Evolutionary conservation across 2,329 filamentous ascomycete species (phyloP).

Genomic region (Cercospora zeina): DNA sequence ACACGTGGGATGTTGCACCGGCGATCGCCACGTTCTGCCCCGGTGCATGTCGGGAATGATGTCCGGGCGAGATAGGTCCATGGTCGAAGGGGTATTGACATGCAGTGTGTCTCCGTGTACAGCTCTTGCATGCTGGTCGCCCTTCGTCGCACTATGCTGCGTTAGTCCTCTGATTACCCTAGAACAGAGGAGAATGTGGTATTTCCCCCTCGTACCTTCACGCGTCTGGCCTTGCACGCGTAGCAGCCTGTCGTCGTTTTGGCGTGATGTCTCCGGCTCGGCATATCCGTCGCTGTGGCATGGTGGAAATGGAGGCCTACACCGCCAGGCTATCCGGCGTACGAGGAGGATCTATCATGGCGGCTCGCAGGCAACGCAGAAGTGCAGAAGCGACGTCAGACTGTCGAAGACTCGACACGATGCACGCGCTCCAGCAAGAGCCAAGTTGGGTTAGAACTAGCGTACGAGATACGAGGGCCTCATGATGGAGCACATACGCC

Average conservation of each 20-base stretch:
- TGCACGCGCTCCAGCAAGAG: background rate
- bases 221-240: constrained; percentile 35
- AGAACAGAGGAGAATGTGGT: background rate
- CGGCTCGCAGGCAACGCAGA: constrained; percentile 1
- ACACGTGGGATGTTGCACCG: constrained; percentile 12
- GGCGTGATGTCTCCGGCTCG: constrained; percentile 35
- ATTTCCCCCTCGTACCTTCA: constrained; percentile 31
- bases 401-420: background rate
- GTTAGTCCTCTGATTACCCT: background rate
- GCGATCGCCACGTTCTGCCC: background rate
- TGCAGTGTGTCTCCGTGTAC: constrained; percentile 29
- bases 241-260: constrained; percentile 35
- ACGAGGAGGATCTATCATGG: constrained; percentile 14
- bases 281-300: constrained; percentile 26
- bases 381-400: constrained; percentile 6
- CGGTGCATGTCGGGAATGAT: background rate
- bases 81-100: constrained; percentile 27
- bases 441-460: constrained; percentile 11
- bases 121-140: constrained; percentile 34
- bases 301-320: background rate
- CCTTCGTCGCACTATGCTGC: constrained; percentile 34
- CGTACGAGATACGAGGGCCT: constrained; percentile 14
- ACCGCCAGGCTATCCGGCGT: constrained; percentile 17
- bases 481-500: background rate
- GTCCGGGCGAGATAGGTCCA: background rate